Conservation (phyloP, 441 rosid species). For the Gossypium lobatum region DNA sequence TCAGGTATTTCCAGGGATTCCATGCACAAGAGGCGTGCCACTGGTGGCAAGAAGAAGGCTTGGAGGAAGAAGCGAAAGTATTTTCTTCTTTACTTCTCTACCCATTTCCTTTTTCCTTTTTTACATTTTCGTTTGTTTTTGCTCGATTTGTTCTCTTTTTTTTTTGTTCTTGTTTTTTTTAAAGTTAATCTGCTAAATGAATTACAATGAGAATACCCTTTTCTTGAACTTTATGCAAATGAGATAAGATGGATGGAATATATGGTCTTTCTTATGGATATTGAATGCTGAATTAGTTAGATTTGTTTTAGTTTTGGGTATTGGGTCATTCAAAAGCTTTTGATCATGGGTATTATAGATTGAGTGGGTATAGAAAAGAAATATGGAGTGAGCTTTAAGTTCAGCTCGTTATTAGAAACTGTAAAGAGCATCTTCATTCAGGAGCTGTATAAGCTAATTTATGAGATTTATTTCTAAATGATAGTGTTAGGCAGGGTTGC, state of each 20-base stretch:
- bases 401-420: background rate
- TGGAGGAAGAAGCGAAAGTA: conserved; percentile 82
- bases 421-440: background rate
- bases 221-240: background rate
- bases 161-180: too few relatives aligned
- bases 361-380: background rate
- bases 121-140: too few relatives aligned
- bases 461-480: background rate
- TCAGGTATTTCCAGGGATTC: conserved; percentile 81
- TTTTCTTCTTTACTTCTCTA: too few relatives aligned
- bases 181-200: too few relatives aligned
- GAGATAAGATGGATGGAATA: background rate
- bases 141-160: too few relatives aligned
- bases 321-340: background rate
- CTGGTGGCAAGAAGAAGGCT: conserved; percentile 70
- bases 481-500: background rate
- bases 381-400: too few relatives aligned
- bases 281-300: background rate
- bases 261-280: background rate
- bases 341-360: background rate
- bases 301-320: background rate
- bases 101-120: too few relatives aligned
- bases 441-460: background rate
- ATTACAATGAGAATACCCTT: too few relatives aligned
- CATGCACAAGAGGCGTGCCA: conserved; percentile 85